A percentile compares a stretch with the other conserved stretches of the same genome.
Evolutionary conservation across 2,329 filamentous ascomycete genomes (phyloP).

Genomic region (Tolypocladium guangdongense): DNA sequence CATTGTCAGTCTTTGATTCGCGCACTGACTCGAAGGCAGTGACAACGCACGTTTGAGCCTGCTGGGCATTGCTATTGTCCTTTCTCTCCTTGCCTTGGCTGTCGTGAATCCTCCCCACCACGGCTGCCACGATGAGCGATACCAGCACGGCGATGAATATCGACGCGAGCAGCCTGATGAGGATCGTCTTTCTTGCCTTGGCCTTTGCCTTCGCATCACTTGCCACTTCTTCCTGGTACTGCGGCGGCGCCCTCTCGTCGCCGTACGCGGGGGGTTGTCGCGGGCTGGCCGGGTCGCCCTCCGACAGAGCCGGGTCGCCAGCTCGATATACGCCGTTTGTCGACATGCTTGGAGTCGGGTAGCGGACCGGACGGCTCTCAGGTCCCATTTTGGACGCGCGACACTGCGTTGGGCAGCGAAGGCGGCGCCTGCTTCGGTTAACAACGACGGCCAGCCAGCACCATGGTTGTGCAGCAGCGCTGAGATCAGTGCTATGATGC

Average conservation of each 20-base stretch:
- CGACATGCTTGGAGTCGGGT: conserved; percentile 2
- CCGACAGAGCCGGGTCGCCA: conserved; percentile 6
- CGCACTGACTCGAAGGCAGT: no score
- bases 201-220: conserved; percentile 4
- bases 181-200: conserved; percentile 7
- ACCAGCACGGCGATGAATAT: conserved; percentile 14
- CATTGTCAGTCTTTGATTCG: not conserved
- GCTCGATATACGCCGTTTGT: conserved; percentile 2
- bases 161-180: conserved; percentile 11
- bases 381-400: conserved; percentile 5
- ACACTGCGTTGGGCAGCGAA: not conserved
- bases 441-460: not conserved
- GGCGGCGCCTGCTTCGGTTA: not conserved
- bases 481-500: not conserved
- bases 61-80: not conserved
- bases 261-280: conserved; percentile 10
- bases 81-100: not conserved
- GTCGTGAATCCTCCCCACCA: conserved; percentile 10
- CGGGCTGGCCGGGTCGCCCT: conserved; percentile 4
- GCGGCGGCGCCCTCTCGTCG: conserved; percentile 8
- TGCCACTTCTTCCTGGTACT: conserved; percentile 6
- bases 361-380: conserved; percentile 3
- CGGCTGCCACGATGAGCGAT: conserved; percentile 12
- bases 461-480: not conserved
- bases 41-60: not conserved